Base-by-base conservation (phyloP, 176 grass and related monocot species). In the Eleusine coracana region DNA sequence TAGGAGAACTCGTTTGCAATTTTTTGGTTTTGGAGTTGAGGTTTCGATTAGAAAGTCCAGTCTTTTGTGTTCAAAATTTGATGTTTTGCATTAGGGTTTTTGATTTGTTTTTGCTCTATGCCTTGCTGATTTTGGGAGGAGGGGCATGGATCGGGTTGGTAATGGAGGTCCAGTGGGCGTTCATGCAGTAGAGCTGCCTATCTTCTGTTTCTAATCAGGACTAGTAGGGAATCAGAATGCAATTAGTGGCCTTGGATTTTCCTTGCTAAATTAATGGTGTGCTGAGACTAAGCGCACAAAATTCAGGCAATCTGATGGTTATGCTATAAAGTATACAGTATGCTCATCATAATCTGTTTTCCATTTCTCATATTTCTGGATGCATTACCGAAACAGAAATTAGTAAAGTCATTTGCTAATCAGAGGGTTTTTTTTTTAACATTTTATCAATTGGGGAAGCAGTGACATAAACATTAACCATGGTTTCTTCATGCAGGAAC, bases 401-500 rank as follows among this genome's bases (percentile, higher is more conserved):
- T 77, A 62, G 54, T 38, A 23, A 85, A 20, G 2, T 63, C 20
- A 23, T 55, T 13, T 71, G n/a, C 39, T 71, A 50, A 51, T 78
- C 11, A 1, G 44, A 46, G 1, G 44, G 31, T 34, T 34, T 46
- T 46, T 46, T 46, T 46, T 10, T 46, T 46, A 11, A 8, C 9
- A 46, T 46, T 46, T 46, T 46, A 46, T 46, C 44, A 46, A 11
- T 46, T 46, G 44, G 44, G 44, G 8, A 46, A 46, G 44, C 44
- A 46, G 44, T 46, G 44, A 46, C 36, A 66, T 65, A 15, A 60
- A 55, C 52, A 71, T 79, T 75, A 52, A 75, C 31, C 63, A 18
- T 81, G 82, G 3, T 89, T 89, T 78, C 10, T 76, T 80, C 70
- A 29, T 81, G 67, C 81, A 84, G 80, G 42, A 50, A 40, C 42